Evolutionary conservation across 345 rosid genomes (phyloP), one percentile per base, ranked within the genome.

Genomic region (Adansonia digitata): DNA sequence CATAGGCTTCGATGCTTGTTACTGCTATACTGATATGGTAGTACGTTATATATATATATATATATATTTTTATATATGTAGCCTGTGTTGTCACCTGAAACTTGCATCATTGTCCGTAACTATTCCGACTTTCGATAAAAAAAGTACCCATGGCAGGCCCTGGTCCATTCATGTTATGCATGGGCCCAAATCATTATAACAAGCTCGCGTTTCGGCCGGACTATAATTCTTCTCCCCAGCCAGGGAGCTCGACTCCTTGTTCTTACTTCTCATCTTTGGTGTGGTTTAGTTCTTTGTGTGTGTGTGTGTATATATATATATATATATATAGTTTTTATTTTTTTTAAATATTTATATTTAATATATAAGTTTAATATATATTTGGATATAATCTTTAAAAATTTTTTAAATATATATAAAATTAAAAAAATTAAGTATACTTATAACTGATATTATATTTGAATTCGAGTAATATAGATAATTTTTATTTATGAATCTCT

Each of bases 171-270:
- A 15, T 26, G 22, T 8, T 45, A 4, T 67, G 24, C 20, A 67
- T 26, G 22, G 53, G 35, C 53, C 71, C 37, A 67, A 26, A 45
- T 26, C n/a, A 18, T 3, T 18, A 43, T 0, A 45, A 45, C 55
- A n/a, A 45, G 22, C 71, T 67, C 26, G 7, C 22, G 15, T 43
- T 68, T 42, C 8, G 57, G 22, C n/a, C n/a, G 78, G 17, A 53
- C 75, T 66, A 27, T 26, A 52, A 45, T 45, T 26, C 77, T 55
- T 49, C 61, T 43, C 35, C 22, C 61, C 71, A 62, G 26, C 43
- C 45, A 34, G 29, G 26, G 55, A 26, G 35, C 15, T 45, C 7
- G 2, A 24, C 20, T 55, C 9, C 17, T 26, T 24, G 5, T 29
- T 60, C 40, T 29, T 29, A 42, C 26, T 63, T 15, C 8, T 3